Evolutionary conservation across 1,284 basidiomycete species (phyloP), one percentile per base, ranked within the genome.

Genomic region (Trametes hirsuta): DNA sequence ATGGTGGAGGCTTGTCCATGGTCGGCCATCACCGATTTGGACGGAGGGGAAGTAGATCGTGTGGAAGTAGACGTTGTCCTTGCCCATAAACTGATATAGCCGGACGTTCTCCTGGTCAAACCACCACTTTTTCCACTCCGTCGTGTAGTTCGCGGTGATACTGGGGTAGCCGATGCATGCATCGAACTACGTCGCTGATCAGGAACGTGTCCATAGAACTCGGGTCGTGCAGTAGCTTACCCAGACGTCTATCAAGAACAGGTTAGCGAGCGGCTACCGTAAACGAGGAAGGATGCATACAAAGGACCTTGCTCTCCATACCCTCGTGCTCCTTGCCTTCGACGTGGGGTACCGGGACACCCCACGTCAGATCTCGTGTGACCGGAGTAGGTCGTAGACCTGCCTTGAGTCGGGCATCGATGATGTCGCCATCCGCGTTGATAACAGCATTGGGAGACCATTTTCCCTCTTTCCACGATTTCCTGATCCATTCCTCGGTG

Each of bases 31-130:
- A 9, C 89, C 97, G 66, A 98, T 78, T 68, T 95, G 85, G 65
- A 96, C 89, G 8, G 94, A 89, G 11, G 97, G 97, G 81, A 91
- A 99, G 72, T 96, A 95, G 55, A 99, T 89, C 1, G 95, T 96
- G 76, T 99, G 97, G 87, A 99, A 99, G 74, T 97, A 97, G 57
- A 96, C 94, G 68, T 98, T 97, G 75, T 97, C 94, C 76, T 97
- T 97, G 71, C 94, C 94, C 97, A 99, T 99, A 82, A 99, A 99
- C 76, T 99, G 97, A 79, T 94, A 98, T 54, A 99, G 80, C 68
- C 88, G 84, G 66, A 99, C 96, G 69, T 98, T 84, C 68, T 95
- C 82, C 4, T 93, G 93, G 73, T 97, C 93, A 74, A 94, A 89
- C 97, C 97, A 99, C 97, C 97, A 99, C 74, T 90, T 83, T 74